Percentiles rank a stretch among this genome's conserved stretches.
phyloP scores from a whole-genome alignment of 805 yeast genomes.

The Ogataea nakhonphanomensis region DNA sequence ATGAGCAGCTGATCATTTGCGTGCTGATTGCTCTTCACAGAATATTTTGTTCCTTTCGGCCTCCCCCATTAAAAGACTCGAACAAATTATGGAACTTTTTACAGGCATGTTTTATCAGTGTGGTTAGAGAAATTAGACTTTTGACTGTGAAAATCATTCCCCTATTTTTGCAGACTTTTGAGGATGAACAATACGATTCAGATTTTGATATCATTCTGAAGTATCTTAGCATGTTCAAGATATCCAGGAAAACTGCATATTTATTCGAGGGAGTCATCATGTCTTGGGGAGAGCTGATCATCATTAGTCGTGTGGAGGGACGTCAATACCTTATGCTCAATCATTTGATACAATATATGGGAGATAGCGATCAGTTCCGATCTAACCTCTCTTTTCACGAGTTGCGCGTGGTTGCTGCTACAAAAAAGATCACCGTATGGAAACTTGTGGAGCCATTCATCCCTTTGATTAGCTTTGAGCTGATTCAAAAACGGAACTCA shows the following conservation, averaged over 20 bases:
- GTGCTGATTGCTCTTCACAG: slow-evolving; percentile 44
- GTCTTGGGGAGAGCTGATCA: slow-evolving; percentile 64
- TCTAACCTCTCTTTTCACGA: slow-evolving; percentile 67
- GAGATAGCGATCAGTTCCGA: slow-evolving; percentile 61
- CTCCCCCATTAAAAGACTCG: slow-evolving; percentile 37
- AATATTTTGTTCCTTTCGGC: slow-evolving; percentile 50
- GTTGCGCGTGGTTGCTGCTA: slow-evolving; percentile 53
- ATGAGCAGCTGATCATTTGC: slow-evolving; percentile 36
- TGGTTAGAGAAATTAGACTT: slow-evolving; percentile 54
- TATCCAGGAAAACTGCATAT: slow-evolving; percentile 32
- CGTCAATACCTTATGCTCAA: slow-evolving; percentile 62
- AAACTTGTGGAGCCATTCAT: slow-evolving; percentile 76
- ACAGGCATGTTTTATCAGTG: slow-evolving; percentile 36
- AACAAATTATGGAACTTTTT: slow-evolving; percentile 39
- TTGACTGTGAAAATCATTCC: slow-evolving; percentile 53
- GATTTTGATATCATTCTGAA: slow-evolving; percentile 45
- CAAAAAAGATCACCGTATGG: slow-evolving; percentile 65
- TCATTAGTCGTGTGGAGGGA: slow-evolving; percentile 58
- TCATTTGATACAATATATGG: slow-evolving; percentile 62
- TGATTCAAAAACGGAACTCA: slow-evolving; percentile 50
- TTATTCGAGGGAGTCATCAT: slow-evolving; percentile 57
- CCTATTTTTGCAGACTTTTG: slow-evolving; percentile 41
- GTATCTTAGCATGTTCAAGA: slow-evolving; percentile 40
- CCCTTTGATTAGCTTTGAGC: slow-evolving; percentile 62
- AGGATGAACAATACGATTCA: slow-evolving; percentile 38